These are phyloP conservation scores for Firmiana major DNA, from an alignment of 345 rosid species.

Conservation along the genomic window DNA sequence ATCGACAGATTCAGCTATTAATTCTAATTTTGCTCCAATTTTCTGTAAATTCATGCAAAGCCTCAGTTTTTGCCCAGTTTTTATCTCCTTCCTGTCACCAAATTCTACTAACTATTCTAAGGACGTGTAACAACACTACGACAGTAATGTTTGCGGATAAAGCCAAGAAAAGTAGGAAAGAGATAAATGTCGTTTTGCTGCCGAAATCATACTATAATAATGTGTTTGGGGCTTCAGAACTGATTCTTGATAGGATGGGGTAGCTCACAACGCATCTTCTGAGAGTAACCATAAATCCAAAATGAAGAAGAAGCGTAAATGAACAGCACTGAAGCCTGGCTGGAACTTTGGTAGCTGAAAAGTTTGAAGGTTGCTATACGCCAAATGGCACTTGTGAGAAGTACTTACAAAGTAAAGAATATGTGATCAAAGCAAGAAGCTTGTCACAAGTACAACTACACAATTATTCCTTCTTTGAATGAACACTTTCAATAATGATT, in stretches of 20 bases:
- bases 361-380: neutral
- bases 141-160: neutral
- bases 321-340: neutral
- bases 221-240: neutral
- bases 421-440: slow-evolving; percentile 30
- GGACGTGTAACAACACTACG: neutral
- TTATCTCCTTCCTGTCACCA: neutral
- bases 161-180: neutral
- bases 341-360: neutral
- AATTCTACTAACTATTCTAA: neutral
- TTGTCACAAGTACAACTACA: slow-evolving; percentile 16
- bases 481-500: slow-evolving; percentile 18
- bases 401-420: slow-evolving; percentile 37
- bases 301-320: neutral
- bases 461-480: slow-evolving; percentile 24
- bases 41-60: neutral
- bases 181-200: neutral
- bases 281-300: neutral
- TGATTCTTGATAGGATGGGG: neutral
- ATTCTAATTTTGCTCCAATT: neutral
- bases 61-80: neutral
- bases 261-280: neutral
- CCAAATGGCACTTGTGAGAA: slow-evolving; percentile 8
- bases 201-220: neutral
- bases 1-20: neutral